Evolutionary conservation across 257 asterid genomes (phyloP).

Genomic region (Solanum pennellii): DNA sequence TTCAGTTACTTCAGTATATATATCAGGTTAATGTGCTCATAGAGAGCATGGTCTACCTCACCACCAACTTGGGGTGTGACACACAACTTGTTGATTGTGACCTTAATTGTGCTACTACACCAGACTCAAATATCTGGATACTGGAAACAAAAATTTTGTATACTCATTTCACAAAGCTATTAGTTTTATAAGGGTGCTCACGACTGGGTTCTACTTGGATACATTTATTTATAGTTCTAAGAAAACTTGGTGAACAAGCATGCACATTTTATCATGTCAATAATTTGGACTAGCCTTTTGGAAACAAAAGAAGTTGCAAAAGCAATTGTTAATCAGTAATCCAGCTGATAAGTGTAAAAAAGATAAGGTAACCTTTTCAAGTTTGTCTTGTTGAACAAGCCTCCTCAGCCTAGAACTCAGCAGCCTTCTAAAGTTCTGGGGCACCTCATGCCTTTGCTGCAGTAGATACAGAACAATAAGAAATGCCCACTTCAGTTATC

Average conservation of each 20-base stretch:
- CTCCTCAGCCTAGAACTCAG: constrained; percentile 72
- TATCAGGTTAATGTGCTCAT: background rate
- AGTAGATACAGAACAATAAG: constrained; percentile 3
- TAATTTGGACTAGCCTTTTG: background rate
- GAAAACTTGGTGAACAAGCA: background rate
- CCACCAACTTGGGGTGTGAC: background rate
- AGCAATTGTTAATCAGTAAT: background rate
- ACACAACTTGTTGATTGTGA: background rate
- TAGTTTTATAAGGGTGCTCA: background rate
- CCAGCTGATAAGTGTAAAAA: background rate
- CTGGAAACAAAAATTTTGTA: background rate
- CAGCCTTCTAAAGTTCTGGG: constrained; percentile 65
- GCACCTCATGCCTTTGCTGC: constrained; percentile 78
- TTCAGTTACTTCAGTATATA: background rate
- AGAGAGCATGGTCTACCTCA: background rate
- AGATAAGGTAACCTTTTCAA: constrained; percentile 51
- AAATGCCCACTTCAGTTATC: background rate
- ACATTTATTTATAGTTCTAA: background rate
- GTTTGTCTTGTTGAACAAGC: constrained; percentile 80
- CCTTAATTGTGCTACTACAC: background rate
- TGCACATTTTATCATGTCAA: background rate
- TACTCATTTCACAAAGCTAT: background rate
- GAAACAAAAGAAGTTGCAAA: background rate
- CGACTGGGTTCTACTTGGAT: background rate
- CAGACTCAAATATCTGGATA: background rate